phyloP scores from a whole-genome alignment of 768 basidiomycete genomes.

The Suillus decipiens region DNA sequence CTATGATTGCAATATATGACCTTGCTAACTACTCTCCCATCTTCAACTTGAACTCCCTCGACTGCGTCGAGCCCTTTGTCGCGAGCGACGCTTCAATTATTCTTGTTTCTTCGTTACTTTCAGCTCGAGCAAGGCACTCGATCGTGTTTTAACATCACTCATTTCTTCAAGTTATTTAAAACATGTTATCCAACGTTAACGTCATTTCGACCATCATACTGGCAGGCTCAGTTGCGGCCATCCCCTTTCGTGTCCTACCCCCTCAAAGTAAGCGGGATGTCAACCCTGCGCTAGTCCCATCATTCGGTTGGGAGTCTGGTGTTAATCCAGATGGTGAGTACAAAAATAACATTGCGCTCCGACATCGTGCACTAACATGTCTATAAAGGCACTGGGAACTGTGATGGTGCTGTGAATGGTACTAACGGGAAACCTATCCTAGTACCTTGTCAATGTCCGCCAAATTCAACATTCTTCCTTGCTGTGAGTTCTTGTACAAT shows the following conservation, averaged over 20 bases:
- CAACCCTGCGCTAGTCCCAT: slow-evolving; percentile 55
- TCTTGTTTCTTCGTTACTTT: neutral
- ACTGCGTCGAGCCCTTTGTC: slow-evolving; percentile 11
- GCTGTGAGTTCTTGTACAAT: slow-evolving; percentile 32
- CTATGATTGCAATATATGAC: neutral
- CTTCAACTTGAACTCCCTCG: slow-evolving; percentile 1
- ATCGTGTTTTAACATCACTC: neutral
- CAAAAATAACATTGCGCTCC: neutral
- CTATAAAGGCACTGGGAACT: slow-evolving; percentile 61
- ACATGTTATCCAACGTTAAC: slow-evolving; percentile 19
- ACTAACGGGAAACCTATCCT: slow-evolving; percentile 56
- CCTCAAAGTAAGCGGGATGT: slow-evolving; percentile 43
- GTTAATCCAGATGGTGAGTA: slow-evolving; percentile 61
- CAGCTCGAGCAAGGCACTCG: slow-evolving; percentile 7
- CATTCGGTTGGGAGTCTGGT: slow-evolving; percentile 58
- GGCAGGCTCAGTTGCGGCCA: slow-evolving; percentile 10
- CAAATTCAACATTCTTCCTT: slow-evolving; percentile 53
- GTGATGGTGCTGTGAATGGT: slow-evolving; percentile 62
- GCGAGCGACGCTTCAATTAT: slow-evolving; percentile 7
- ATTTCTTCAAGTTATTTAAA: slow-evolving; percentile 7
- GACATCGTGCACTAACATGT: neutral
- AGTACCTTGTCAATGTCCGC: slow-evolving; percentile 69
- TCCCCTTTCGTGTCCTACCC: slow-evolving; percentile 19
- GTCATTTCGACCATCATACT: slow-evolving; percentile 16
- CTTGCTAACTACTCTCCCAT: neutral